A percentile compares a stretch with the other conserved stretches of the same genome.
Conservation (phyloP, 169 alveolate species). For the Eimeria acervulina region DNA sequence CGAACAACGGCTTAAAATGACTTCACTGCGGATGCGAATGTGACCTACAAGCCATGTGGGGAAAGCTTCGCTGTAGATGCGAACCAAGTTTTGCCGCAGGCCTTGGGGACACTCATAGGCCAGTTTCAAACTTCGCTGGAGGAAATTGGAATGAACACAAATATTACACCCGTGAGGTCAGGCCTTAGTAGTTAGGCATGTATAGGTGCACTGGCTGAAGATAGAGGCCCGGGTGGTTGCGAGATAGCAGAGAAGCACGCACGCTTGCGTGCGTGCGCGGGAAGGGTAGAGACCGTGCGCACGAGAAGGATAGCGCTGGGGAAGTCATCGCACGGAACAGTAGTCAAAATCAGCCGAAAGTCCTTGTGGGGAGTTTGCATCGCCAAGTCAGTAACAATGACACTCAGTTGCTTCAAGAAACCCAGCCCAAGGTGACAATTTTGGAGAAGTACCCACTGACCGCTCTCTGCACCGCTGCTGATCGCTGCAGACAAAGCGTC, state of each 20-base stretch:
- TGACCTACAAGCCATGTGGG: slow-evolving; percentile 92
- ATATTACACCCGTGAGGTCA: not conserved
- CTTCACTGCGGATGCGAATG: not conserved
- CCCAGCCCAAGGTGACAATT: slow-evolving; percentile 97
- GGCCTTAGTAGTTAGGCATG: not conserved
- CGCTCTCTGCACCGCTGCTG: slow-evolving; percentile 92
- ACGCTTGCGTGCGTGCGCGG: slow-evolving; percentile 47
- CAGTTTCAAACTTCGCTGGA: slow-evolving; percentile 95
- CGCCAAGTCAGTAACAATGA: slow-evolving; percentile 91
- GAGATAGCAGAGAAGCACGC: slow-evolving; percentile 29
- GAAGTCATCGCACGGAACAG: slow-evolving; percentile 93
- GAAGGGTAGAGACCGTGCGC: slow-evolving; percentile 28
- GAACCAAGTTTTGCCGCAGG: slow-evolving; percentile 91
- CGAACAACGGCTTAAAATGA: not conserved
- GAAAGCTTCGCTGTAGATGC: slow-evolving; percentile 89
- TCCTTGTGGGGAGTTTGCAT: slow-evolving; percentile 76
- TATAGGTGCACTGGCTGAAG: not conserved
- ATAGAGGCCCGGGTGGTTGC: not conserved
- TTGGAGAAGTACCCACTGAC: slow-evolving; percentile 96
- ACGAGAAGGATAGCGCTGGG: slow-evolving; percentile 88
- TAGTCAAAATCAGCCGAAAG: slow-evolving; percentile 95
- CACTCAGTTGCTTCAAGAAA: slow-evolving; percentile 96
- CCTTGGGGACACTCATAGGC: slow-evolving; percentile 98
- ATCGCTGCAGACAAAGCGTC: slow-evolving; percentile 86
- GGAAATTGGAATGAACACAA: not conserved